Base-by-base conservation (phyloP, 23 red algal genomes). In the Gracilariopsis chorda region DNA sequence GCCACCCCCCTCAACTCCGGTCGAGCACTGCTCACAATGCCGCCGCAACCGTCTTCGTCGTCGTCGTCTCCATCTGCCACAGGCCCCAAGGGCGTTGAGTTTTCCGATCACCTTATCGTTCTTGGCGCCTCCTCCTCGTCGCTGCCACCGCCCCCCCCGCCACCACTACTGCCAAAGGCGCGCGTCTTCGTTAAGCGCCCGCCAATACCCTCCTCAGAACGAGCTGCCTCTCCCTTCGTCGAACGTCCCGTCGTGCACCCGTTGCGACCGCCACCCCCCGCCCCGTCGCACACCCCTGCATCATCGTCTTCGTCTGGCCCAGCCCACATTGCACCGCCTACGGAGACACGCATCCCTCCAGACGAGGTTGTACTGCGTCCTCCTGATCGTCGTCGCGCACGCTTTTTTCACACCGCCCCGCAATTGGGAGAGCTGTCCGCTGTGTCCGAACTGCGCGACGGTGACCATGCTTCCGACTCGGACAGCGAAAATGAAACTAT, bases 331-430 rank as follows among this genome's bases (percentile, higher is more conserved):
- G 35, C 14, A 17, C 63, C 63, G 35, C 35, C 35, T 37, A 19
- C 63, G 11, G 33, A 70, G 34, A 70, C 35, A 12, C 30, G 63
- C 1, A 88, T 88, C 43, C 51, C 84, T 23, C 63, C 63, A 2
- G 67, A 73, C 13, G 84, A 88, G 40, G 84, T 88, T 2, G 84
- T 76, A 7, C 46, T 88, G 14, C 84, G 84, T 27, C 84, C 84
- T 7, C 84, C 84, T 7, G 65, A 53, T 48, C 63, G 67, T 29
- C 63, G 67, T 2, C 84, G 84, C 8, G 51, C 80, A 2, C 55
- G 80, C 34, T 84, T 69, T 33, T 48, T 68, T 25, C 35, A 56
- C 16, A 59, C 65, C 17, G 47, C 23, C 24, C 1, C 47, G n/a
- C 35, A 14, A 32, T 9, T 46, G 5, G 13, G 13, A 20, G 11